Base-by-base conservation (phyloP, 495 filamentous ascomycete genomes). In the Aspergillus taichungensis region DNA sequence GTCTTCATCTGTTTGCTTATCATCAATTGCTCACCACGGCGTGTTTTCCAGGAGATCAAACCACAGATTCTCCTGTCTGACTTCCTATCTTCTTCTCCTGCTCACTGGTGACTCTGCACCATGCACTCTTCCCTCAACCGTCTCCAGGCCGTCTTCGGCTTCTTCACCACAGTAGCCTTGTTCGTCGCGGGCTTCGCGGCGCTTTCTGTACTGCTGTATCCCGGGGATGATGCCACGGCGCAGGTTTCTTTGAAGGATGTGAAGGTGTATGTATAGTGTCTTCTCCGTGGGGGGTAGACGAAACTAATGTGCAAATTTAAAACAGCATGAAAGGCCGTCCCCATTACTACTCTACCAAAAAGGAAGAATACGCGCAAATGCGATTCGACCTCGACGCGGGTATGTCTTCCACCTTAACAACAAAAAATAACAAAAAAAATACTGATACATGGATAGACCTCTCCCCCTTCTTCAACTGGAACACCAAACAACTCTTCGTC, bases 401-500 rank as follows among this genome's bases (percentile, higher is more conserved):
- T 81, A 67, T 37, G 55, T 51, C 12, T 18, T 11, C 39, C 32
- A 28, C 11, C 13, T 28, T 27, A 13, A 42, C 37, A 40, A 41
- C 31, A 45, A 33, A 18, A 48, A 40, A 11, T 6, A 29, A 43
- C 11, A 13, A 44, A 14, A 11, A 11, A 40, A 38, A 14, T 34
- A 46, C 30, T 30, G 42, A 47, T 41, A 31, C 7, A 37, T n/a
- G 31, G 35, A 37, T n/a, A 79, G 91, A 98, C 68, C 77, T 98
- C 41, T 79, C 80, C 45, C 82, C 84, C 27, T 83, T 99, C 56
- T 96, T 95, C 80, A 94, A 85, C 66, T 99, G 94, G 94, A 99
- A 99, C 72, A 99, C 92, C n/a, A 99, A 99, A 67, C 88, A 96
- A 66, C 66, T 97, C 54, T 99, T 97, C 68, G 79, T 94, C 64